These are phyloP conservation scores for Daldinia caldariorum DNA, from an alignment of 495 filamentous ascomycete species.

Conservation along the genomic window DNA sequence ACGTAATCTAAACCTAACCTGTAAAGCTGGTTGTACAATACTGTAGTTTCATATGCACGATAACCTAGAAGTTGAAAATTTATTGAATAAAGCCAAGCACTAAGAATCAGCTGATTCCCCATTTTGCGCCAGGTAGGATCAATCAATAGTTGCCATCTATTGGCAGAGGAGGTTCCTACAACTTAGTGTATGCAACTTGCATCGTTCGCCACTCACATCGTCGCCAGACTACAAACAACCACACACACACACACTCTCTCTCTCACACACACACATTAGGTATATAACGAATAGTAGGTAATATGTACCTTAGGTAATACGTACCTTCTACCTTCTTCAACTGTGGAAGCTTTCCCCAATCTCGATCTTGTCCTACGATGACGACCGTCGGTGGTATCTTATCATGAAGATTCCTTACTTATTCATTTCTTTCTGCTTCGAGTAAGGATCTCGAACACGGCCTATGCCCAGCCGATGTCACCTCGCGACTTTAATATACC, in stretches of 20 bases:
- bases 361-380: slow-evolving; percentile 46
- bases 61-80: not conserved
- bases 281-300: too few relatives aligned
- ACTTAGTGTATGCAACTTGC: slow-evolving; percentile 19
- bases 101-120: slow-evolving; percentile 33
- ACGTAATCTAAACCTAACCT: too few relatives aligned
- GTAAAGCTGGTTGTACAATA: not conserved
- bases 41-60: too few relatives aligned
- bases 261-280: not conserved
- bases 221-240: not conserved
- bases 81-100: slow-evolving; percentile 6
- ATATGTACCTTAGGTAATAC: not conserved
- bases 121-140: slow-evolving; percentile 28
- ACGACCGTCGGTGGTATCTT: slow-evolving; percentile 19
- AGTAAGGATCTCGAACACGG: slow-evolving; percentile 35
- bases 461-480: slow-evolving; percentile 19
- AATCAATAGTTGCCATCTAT: slow-evolving; percentile 21
- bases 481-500: slow-evolving; percentile 16
- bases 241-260: not conserved
- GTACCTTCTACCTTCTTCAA: slow-evolving; percentile 1
- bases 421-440: slow-evolving; percentile 6
- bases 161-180: slow-evolving; percentile 27
- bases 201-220: slow-evolving; percentile 8
- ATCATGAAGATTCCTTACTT: not conserved
- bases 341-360: slow-evolving; percentile 25